Evolutionary conservation across 169 alveolate genomes (phyloP).

Genomic region (Perkinsus marinus): DNA sequence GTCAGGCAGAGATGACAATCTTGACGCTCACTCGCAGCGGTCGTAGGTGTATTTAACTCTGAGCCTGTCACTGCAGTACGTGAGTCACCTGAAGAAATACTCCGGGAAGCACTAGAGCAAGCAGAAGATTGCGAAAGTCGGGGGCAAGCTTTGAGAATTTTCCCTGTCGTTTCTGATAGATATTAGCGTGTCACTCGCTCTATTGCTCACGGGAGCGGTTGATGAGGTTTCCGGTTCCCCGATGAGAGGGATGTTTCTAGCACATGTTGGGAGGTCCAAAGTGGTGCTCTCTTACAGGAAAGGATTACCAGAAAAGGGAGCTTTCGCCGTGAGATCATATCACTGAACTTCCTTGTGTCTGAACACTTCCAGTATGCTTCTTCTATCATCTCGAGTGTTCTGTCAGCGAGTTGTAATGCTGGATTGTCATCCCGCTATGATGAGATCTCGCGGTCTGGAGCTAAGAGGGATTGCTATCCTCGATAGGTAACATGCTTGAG

Average conservation of each 20-base stretch:
- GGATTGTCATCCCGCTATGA: too few relatives aligned
- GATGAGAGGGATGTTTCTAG: not conserved
- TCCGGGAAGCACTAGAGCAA: not conserved
- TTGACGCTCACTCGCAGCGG: too few relatives aligned
- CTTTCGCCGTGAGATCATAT: not conserved
- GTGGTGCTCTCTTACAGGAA: not conserved
- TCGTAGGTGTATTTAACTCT: not conserved
- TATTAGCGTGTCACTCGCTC: not conserved
- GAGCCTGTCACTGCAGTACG: not conserved
- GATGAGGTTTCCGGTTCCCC: not conserved
- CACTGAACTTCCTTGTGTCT: not conserved
- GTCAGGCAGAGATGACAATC: not conserved
- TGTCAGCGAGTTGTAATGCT: too few relatives aligned
- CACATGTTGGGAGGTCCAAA: not conserved
- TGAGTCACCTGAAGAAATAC: not conserved
- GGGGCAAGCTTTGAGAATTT: not conserved
- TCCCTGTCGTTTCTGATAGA: not conserved
- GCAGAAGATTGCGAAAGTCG: not conserved
- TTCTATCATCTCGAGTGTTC: too few relatives aligned
- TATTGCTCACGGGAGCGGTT: not conserved
- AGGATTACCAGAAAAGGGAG: not conserved
- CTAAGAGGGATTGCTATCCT: not conserved
- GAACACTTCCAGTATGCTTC: not conserved
- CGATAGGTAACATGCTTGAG: not conserved
- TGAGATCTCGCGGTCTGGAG: too few relatives aligned